A percentile compares a stretch with the other conserved stretches of the same genome.
Evolutionary conservation across 345 rosid species (phyloP).

Genomic region (Citropsis articulata): DNA sequence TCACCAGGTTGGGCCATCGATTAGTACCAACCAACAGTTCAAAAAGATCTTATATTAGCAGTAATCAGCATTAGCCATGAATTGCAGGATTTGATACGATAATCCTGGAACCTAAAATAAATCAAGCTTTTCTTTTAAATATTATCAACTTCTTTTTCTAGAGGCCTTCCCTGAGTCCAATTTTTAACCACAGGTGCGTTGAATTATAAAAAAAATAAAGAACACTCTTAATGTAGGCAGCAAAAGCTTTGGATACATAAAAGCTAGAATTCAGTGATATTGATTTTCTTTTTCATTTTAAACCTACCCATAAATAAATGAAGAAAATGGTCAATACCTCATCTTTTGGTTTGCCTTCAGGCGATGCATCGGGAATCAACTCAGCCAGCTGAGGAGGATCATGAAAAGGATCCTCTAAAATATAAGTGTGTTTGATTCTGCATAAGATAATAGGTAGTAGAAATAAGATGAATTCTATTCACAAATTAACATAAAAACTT

Average conservation of each 20-base stretch:
- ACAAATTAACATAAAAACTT: not conserved
- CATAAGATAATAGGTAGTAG: constrained; percentile 5
- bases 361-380: constrained; percentile 83
- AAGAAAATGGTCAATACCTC: constrained; percentile 45
- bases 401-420: constrained; percentile 88
- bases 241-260: not conserved
- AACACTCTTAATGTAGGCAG: not conserved
- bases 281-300: not conserved
- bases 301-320: not conserved
- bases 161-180: not conserved
- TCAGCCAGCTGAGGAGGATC: constrained; percentile 76
- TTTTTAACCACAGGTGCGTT: not conserved
- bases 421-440: constrained; percentile 82
- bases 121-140: not conserved
- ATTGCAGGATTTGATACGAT: not conserved
- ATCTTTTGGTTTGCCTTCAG: constrained; percentile 91
- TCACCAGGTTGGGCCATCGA: not conserved
- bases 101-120: not conserved
- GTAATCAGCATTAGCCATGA: not conserved
- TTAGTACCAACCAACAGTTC: not conserved
- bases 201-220: not conserved
- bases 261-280: not conserved
- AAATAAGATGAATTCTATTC: not conserved
- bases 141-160: not conserved
- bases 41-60: not conserved